These are phyloP conservation scores for Parasitella parasitica DNA, from an alignment of 371 early-diverging fungal genomes.

Conservation along the genomic window DNA sequence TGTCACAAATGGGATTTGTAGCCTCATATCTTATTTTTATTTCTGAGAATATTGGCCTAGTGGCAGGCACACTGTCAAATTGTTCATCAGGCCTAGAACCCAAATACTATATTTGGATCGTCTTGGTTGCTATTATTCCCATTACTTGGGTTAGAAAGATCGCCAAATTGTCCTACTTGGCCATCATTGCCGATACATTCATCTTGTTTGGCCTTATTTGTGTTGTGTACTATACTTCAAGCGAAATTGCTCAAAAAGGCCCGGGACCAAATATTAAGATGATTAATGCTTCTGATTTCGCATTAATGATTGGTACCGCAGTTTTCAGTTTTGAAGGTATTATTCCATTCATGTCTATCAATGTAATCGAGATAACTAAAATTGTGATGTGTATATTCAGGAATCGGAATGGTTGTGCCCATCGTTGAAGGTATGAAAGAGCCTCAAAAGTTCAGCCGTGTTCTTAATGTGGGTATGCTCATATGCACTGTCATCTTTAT, in stretches of 20 bases:
- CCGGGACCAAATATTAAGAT: constrained; percentile 43
- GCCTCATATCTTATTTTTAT: constrained; percentile 85
- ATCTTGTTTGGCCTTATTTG: constrained; percentile 76
- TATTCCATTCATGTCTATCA: neutral
- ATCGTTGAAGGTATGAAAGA: constrained; percentile 64
- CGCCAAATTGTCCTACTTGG: constrained; percentile 68
- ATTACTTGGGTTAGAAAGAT: constrained; percentile 79
- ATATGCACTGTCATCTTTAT: constrained; percentile 63
- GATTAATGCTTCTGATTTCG: constrained; percentile 56
- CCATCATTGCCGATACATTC: constrained; percentile 77
- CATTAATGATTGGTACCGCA: constrained; percentile 81
- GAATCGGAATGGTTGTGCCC: constrained; percentile 35
- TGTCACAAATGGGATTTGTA: constrained; percentile 82
- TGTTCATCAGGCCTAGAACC: constrained; percentile 53
- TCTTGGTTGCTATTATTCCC: constrained; percentile 72
- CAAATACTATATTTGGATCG: constrained; percentile 68
- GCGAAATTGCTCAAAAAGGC: constrained; percentile 57
- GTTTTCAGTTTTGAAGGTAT: constrained; percentile 89
- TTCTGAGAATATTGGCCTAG: constrained; percentile 73
- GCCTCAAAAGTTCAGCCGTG: constrained; percentile 60
- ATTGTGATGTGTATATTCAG: neutral
- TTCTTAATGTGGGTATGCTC: constrained; percentile 60
- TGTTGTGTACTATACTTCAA: constrained; percentile 64
- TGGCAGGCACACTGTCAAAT: constrained; percentile 59
- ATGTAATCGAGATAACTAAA: no score